Evolutionary conservation across 306 rosid genomes (phyloP).

Genomic region (Neltuma alba): DNA sequence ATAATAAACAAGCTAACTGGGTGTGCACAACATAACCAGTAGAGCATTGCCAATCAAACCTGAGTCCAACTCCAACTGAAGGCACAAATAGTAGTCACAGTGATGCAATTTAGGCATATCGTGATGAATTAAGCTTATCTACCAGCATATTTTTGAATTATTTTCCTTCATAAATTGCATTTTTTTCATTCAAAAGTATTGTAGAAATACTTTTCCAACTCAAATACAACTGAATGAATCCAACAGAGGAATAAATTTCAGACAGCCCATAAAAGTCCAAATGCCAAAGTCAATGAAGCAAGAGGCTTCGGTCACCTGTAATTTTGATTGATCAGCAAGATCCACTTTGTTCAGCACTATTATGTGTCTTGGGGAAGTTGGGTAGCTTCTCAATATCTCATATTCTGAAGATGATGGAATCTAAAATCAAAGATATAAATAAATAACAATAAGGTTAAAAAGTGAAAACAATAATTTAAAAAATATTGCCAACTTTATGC

Average conservation of each 20-base stretch:
- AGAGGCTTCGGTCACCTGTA: slow-evolving; percentile 46
- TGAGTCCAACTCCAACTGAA: too few species aligned
- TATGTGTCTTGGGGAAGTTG: slow-evolving; percentile 42
- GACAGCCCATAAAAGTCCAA: background rate
- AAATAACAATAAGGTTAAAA: background rate
- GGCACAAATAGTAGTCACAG: background rate
- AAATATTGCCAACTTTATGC: background rate
- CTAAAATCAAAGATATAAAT: slow-evolving; percentile 41
- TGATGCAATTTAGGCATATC: background rate
- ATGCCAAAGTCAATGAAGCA: background rate
- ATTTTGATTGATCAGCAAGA: slow-evolving; percentile 63
- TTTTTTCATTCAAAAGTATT: too few species aligned
- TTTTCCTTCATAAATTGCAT: background rate
- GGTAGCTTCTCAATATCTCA: slow-evolving; percentile 41
- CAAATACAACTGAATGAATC: background rate
- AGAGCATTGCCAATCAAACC: background rate
- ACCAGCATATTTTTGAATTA: background rate
- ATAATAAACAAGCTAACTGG: too few species aligned
- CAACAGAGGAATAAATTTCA: background rate
- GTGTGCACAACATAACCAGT: too few species aligned
- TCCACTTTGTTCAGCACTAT: slow-evolving; percentile 75
- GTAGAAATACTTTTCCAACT: too few species aligned
- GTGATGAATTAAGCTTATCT: background rate
- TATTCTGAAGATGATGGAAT: slow-evolving; percentile 73
- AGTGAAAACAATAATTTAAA: background rate